Evolutionary conservation across 305 asterid genomes (phyloP).

Genomic region (Fraxinus sp.): DNA sequence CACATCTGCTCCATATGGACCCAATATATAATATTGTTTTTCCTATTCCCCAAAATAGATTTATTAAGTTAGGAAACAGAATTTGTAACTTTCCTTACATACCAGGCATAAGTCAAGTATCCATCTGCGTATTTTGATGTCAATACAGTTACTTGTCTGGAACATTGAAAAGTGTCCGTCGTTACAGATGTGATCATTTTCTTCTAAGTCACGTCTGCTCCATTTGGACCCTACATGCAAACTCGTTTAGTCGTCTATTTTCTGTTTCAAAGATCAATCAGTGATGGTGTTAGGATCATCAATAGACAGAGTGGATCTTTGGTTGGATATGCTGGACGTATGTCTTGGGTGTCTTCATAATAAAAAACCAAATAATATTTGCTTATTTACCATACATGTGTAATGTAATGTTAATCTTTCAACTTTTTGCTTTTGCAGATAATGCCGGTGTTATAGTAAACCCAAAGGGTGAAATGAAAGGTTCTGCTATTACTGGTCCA

Average conservation of each 20-base stretch:
- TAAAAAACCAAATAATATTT: background rate
- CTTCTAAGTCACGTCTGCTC: conserved; percentile 47
- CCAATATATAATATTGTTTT: background rate
- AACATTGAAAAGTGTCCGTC: conserved; percentile 44
- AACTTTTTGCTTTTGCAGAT: conserved; percentile 27
- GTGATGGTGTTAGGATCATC: background rate
- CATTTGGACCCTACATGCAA: conserved; percentile 48
- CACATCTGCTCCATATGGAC: conserved; percentile 33
- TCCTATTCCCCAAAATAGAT: background rate
- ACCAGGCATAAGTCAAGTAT: conserved; percentile 65
- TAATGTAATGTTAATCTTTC: background rate
- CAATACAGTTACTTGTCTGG: conserved; percentile 68
- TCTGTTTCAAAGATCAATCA: background rate
- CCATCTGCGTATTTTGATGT: conserved; percentile 35
- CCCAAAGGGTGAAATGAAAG: conserved; percentile 65
- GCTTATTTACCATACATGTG: background rate
- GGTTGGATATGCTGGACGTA: background rate
- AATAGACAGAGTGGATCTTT: background rate
- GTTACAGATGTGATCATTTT: conserved; percentile 49
- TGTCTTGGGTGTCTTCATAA: background rate
- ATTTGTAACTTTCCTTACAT: background rate
- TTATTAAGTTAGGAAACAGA: background rate
- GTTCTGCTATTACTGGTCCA: conserved; percentile 49
- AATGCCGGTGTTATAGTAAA: conserved; percentile 58
- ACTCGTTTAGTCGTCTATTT: background rate